These are phyloP conservation scores for Aphanomyces euteiches DNA, from an alignment of 352 stramenopile species.

Conservation along the genomic window DNA sequence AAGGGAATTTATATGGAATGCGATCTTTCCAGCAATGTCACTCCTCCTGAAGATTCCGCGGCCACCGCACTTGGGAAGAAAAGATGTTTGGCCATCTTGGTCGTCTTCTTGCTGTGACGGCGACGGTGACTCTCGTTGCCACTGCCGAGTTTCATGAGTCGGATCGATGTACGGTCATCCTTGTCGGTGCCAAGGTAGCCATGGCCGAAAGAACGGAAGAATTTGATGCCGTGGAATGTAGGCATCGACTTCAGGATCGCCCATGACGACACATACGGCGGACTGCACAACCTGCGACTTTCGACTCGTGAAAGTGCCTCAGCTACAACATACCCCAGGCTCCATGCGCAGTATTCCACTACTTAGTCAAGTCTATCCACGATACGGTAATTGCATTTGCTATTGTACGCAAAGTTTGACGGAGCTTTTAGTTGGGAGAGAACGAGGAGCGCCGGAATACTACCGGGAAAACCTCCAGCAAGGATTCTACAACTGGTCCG, in stretches of 20 bases:
- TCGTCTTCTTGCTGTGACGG: no score
- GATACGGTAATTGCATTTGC: slow-evolving; percentile 44
- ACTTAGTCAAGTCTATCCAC: slow-evolving; percentile 38
- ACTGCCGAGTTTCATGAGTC: background rate
- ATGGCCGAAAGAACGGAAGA: background rate
- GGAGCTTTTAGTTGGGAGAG: slow-evolving; percentile 44
- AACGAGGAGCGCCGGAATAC: slow-evolving; percentile 59
- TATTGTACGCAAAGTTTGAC: slow-evolving; percentile 50
- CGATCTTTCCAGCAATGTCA: no score
- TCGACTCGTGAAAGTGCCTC: slow-evolving; percentile 71
- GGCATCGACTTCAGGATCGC: slow-evolving; percentile 55
- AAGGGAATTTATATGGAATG: no score
- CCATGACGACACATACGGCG: slow-evolving; percentile 83
- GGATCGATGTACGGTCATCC: slow-evolving; percentile 74
- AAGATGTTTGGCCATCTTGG: no score
- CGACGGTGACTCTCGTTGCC: no score
- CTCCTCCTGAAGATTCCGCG: no score
- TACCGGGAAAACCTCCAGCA: slow-evolving; percentile 56
- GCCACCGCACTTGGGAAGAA: no score
- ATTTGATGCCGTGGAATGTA: background rate
- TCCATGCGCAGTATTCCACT: slow-evolving; percentile 63
- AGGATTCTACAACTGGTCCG: slow-evolving; percentile 67
- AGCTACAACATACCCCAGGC: slow-evolving; percentile 44
- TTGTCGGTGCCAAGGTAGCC: slow-evolving; percentile 50
- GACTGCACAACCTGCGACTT: slow-evolving; percentile 83